A percentile compares a stretch with the other conserved stretches of the same genome.
Conservation (phyloP, 805 yeast genomes). For the Wickerhamomyces pijperi region DNA sequence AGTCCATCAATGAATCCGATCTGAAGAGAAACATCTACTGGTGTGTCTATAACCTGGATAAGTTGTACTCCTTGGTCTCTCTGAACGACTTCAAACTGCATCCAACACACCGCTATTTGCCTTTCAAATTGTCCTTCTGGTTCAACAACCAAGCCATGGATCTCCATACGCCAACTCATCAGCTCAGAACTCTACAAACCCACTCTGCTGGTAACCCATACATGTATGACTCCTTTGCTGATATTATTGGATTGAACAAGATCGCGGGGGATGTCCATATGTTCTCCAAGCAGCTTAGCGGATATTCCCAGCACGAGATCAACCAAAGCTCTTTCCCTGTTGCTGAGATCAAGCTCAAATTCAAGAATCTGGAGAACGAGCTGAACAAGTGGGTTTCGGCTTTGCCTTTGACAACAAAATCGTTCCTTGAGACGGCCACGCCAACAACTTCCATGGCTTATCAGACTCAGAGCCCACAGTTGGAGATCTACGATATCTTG, state of each 20-base stretch:
- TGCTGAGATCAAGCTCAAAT: conserved; percentile 10
- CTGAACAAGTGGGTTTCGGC: conserved; percentile 11
- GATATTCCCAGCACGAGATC: conserved; percentile 9
- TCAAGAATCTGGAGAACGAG: conserved; percentile 11
- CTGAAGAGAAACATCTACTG: conserved; percentile 17
- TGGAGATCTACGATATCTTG: conserved; percentile 11
- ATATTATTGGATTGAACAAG: conserved; percentile 13
- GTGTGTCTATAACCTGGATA: conserved; percentile 16
- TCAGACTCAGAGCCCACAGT: neutral
- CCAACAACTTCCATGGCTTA: neutral
- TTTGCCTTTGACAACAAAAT: conserved; percentile 7
- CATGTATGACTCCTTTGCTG: conserved; percentile 14
- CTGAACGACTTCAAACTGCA: conserved; percentile 15
- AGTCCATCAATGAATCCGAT: conserved; percentile 7
- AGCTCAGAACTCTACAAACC: conserved; percentile 1
- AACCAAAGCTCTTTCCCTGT: neutral
- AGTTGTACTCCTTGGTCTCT: conserved; percentile 15
- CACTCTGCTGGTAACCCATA: neutral
- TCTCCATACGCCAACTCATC: neutral
- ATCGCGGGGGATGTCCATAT: conserved; percentile 16
- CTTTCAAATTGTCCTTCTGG: conserved; percentile 12
- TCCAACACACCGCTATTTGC: conserved; percentile 3
- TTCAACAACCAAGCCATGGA: conserved; percentile 1
- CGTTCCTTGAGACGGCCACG: conserved; percentile 8
- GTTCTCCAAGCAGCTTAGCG: conserved; percentile 13